phyloP scores from a whole-genome alignment of 1,284 basidiomycete species.

The Vanrija humicola region DNA sequence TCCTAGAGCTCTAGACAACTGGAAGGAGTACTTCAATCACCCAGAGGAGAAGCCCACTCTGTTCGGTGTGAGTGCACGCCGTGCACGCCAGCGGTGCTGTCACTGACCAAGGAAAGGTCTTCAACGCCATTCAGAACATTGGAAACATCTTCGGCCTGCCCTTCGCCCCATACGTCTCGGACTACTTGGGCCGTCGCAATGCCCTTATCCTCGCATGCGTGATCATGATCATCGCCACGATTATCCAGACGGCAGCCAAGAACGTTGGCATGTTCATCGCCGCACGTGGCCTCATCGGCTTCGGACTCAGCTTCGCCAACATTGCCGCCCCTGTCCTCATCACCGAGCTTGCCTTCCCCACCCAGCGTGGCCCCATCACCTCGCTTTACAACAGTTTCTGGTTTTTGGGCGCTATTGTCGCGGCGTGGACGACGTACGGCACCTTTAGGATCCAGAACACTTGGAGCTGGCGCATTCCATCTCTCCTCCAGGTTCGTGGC shows the following conservation, averaged over 20 bases:
- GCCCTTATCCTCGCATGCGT: constrained; percentile 24
- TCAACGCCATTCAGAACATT: constrained; percentile 21
- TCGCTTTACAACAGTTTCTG: constrained; percentile 12
- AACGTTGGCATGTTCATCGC: constrained; percentile 65
- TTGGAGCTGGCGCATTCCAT: constrained; percentile 44
- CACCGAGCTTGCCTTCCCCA: constrained; percentile 69
- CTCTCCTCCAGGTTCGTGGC: constrained; percentile 46
- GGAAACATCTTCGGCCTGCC: constrained; percentile 17
- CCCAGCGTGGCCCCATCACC: constrained; percentile 59
- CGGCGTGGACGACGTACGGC: constrained; percentile 13
- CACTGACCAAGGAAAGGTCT: neutral
- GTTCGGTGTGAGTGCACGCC: constrained; percentile 16
- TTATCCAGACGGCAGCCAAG: constrained; percentile 43
- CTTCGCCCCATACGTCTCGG: constrained; percentile 22
- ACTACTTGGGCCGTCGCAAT: constrained; percentile 34
- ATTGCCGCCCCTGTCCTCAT: constrained; percentile 65
- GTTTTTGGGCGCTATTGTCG: neutral
- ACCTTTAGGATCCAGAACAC: constrained; percentile 22
- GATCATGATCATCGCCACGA: constrained; percentile 28
- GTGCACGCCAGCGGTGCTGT: constrained; percentile 17
- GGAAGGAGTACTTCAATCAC: constrained; percentile 4
- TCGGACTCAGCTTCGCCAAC: constrained; percentile 47
- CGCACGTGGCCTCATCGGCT: constrained; percentile 59
- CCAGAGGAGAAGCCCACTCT: constrained; percentile 2
- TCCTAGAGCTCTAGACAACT: neutral